Evolutionary conservation across 2,329 filamentous ascomycete species (phyloP), one percentile per base, ranked within the genome.

Genomic region (Cladosporium sp.): DNA sequence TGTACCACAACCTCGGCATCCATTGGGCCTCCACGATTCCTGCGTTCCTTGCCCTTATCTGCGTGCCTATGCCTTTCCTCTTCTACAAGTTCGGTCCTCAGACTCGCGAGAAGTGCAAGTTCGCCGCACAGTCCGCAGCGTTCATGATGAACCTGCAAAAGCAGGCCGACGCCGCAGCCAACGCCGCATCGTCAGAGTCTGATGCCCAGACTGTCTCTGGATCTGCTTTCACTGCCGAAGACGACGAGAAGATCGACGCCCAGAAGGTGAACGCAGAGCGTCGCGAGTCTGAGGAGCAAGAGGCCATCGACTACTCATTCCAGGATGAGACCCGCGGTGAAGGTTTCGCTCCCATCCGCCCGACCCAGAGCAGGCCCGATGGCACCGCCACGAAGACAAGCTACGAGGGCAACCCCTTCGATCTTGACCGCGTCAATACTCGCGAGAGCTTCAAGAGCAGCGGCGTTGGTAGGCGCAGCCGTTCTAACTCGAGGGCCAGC

Each of bases 21-120:
- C 89, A 93, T 79, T 93, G 91, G 91, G 91, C 89, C 1, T 87
- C 84, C 37, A 87, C 86, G 0, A 80, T 94, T 16, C 91, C 90
- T 0, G 91, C 88, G 0, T 93, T 94, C 79, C 80, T 94, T 3
- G 86, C 90, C 0, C 76, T 93, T 3, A 84, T 83, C 12, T 93
- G 90, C 76, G 80, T 92, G 21, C 90, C 91, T 0, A 89, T 91
- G 72, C 91, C 91, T 0, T 89, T 91, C 76, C 76, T 94, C 18
- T 91, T 94, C 77, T 91, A 91, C 80, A 88, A 85, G 71, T 92
- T 91, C 75, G 91, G 91, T 46, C 79, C 77, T 7, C 26, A 68
- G 31, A 89, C 93, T 71, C 84, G 90, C 26, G 80, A 83, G 75
- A 85, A 82, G 73, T 92, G 90, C 83, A 88, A 89, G 79, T 93